These are phyloP conservation scores for Colletotrichum noveboracense DNA, from an alignment of 2,329 filamentous ascomycete species.

Conservation along the genomic window DNA sequence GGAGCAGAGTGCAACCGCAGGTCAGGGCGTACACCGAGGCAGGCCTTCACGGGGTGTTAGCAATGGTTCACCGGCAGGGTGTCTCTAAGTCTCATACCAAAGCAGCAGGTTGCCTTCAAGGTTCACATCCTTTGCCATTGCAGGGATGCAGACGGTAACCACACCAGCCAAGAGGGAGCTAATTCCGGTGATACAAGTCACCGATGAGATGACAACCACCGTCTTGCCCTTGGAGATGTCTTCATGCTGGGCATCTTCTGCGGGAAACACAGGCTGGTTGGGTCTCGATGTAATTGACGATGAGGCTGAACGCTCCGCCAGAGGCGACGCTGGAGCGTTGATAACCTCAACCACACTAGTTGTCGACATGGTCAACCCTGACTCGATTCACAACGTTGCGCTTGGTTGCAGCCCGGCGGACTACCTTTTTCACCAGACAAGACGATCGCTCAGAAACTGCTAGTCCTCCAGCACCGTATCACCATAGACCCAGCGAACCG, in stretches of 20 bases:
- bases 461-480: neutral
- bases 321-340: neutral
- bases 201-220: constrained; percentile 7
- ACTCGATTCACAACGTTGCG: neutral
- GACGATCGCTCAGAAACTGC: neutral
- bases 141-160: constrained; percentile 9
- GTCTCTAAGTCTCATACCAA: neutral
- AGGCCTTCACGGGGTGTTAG: neutral
- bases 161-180: constrained; percentile 7
- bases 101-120: neutral
- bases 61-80: neutral
- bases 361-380: neutral
- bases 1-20: neutral
- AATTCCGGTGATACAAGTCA: constrained; percentile 8
- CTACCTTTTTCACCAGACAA: neutral
- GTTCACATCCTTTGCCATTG: constrained; percentile 3
- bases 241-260: neutral
- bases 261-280: neutral
- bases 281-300: neutral
- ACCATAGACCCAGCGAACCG: neutral
- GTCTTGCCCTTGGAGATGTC: constrained; percentile 7
- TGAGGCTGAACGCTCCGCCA: neutral
- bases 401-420: rapidly evolving
- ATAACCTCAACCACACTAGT: neutral
- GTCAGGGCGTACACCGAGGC: constrained; percentile 10